Conservation (phyloP, 495 filamentous ascomycete species). For the Aspergillus conjunctus region DNA sequence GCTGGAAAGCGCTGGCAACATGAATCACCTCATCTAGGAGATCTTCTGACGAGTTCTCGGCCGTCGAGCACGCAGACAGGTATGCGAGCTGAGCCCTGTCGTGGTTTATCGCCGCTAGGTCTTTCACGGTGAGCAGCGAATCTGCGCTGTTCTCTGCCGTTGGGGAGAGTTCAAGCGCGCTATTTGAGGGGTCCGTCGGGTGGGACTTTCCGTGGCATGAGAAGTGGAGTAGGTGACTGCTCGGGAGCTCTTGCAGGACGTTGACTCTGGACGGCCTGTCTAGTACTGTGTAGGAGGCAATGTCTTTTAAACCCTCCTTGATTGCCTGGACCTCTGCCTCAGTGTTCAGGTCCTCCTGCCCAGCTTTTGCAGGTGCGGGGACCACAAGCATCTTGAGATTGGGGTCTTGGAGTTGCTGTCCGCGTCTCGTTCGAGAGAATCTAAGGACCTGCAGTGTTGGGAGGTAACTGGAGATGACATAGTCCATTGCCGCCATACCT, state of each 20-base stretch:
- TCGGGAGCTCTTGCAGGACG: conserved; percentile 6
- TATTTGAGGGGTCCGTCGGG: conserved; percentile 4
- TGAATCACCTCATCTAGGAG: conserved; percentile 20
- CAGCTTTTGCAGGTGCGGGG: too few relatives aligned
- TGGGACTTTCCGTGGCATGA: conserved; percentile 17
- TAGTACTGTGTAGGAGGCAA: neutral
- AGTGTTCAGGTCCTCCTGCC: too few relatives aligned
- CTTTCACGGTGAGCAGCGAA: conserved; percentile 5
- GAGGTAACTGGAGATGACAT: conserved; percentile 16
- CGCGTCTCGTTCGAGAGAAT: neutral
- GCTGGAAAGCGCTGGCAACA: conserved; percentile 19
- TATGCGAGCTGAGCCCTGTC: conserved; percentile 12
- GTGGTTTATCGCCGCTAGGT: conserved; percentile 4
- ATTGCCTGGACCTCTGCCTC: neutral
- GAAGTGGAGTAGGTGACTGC: conserved; percentile 13
- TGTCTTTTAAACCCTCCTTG: neutral
- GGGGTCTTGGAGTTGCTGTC: too few relatives aligned
- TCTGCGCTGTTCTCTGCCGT: neutral
- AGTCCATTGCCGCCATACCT: too few relatives aligned
- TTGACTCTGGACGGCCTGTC: neutral
- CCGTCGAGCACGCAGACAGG: conserved; percentile 23
- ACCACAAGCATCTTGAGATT: too few relatives aligned
- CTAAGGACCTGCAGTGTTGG: conserved; percentile 5
- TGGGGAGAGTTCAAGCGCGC: conserved; percentile 1
- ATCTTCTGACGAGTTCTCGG: conserved; percentile 11